Conservation (phyloP, 1,139 yeast genomes). For the Scheffersomyces illinoinensis region DNA sequence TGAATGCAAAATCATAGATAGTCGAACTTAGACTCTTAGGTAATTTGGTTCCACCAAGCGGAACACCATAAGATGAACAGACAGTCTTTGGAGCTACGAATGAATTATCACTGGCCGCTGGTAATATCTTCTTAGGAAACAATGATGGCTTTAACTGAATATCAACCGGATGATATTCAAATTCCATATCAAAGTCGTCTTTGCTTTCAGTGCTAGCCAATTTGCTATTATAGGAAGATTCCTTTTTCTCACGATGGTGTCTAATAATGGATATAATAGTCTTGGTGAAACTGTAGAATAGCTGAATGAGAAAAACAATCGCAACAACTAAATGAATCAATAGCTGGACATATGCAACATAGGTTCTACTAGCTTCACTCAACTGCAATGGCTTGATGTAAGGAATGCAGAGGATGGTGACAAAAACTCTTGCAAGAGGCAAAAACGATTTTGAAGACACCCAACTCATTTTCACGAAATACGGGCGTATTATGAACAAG, state of each 20-base stretch:
- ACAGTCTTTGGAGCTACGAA: neutral
- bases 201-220: slow-evolving; percentile 10
- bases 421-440: slow-evolving; percentile 37
- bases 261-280: slow-evolving; percentile 28
- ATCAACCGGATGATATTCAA: slow-evolving; percentile 34
- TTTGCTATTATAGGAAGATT: slow-evolving; percentile 2
- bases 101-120: neutral
- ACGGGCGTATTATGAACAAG: slow-evolving; percentile 39
- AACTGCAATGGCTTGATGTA: slow-evolving; percentile 32
- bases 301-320: slow-evolving; percentile 34
- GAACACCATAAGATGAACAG: neutral
- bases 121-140: neutral
- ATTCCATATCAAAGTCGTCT: slow-evolving; percentile 29
- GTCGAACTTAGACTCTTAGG: neutral
- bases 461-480: slow-evolving; percentile 39
- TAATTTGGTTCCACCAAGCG: neutral
- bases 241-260: slow-evolving; percentile 7
- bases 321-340: slow-evolving; percentile 40
- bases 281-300: slow-evolving; percentile 28
- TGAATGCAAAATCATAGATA: neutral
- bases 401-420: slow-evolving; percentile 44
- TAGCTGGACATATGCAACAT: slow-evolving; percentile 43
- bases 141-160: neutral
- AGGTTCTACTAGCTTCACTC: slow-evolving; percentile 36
- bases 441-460: slow-evolving; percentile 38